Percentiles rank a stretch among this genome's conserved stretches.
These are phyloP conservation scores for Salix caprea DNA, from an alignment of 345 rosid genomes.

Conservation along the genomic window DNA sequence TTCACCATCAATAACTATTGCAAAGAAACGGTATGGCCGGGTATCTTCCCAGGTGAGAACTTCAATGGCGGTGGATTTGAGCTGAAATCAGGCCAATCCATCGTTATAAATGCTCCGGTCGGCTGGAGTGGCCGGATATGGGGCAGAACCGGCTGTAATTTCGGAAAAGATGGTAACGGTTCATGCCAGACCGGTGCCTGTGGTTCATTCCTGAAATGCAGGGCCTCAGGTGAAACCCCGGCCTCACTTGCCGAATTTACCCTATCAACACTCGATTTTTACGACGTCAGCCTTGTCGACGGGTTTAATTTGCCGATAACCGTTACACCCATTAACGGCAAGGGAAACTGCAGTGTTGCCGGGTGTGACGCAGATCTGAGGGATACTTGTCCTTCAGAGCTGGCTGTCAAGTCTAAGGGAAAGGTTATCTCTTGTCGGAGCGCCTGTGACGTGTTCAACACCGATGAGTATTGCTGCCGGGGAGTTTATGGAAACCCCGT, in stretches of 20 bases:
- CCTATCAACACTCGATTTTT: conserved; percentile 41
- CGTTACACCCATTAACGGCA: conserved; percentile 58
- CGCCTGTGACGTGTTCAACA: conserved; percentile 85
- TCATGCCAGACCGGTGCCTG: conserved; percentile 47
- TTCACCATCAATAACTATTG: conserved; percentile 72
- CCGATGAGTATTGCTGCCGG: conserved; percentile 81
- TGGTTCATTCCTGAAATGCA: conserved; percentile 14
- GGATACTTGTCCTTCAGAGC: conserved; percentile 52
- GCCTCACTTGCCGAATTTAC: conserved; percentile 79
- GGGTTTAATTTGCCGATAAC: conserved; percentile 71
- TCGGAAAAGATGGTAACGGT: conserved; percentile 59
- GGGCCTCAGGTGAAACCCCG: conserved; percentile 10
- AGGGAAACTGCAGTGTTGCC: conserved; percentile 56
- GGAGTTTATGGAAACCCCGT: conserved; percentile 56
- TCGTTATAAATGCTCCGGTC: conserved; percentile 58
- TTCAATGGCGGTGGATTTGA: conserved; percentile 68
- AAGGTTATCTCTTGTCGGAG: conserved; percentile 68
- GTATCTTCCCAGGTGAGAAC: conserved; percentile 52
- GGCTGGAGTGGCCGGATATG: conserved; percentile 88
- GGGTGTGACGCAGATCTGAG: conserved; percentile 69
- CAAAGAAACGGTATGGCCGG: conserved; percentile 76
- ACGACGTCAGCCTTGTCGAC: conserved; percentile 94
- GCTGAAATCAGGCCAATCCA: conserved; percentile 62
- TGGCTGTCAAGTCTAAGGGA: conserved; percentile 50
- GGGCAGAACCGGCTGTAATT: conserved; percentile 79